Conservation (phyloP, 2,329 filamentous ascomycete genomes). For the Alternaria ventricosa region DNA sequence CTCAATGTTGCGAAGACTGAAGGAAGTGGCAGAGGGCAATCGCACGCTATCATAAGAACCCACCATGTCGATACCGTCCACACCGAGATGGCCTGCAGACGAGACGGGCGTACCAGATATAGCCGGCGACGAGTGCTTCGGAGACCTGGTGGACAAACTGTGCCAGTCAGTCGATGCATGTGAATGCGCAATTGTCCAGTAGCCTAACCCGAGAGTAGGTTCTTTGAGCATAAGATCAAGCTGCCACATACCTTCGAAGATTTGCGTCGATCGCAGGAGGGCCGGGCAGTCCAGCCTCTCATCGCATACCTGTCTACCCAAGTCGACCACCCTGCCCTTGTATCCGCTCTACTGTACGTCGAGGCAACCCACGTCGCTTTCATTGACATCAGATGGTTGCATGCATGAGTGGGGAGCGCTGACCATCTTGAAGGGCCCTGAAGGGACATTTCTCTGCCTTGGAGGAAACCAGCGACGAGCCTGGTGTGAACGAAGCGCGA, state of each 20-base stretch:
- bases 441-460: constrained; percentile 74
- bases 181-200: constrained; percentile 1
- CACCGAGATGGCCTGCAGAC: constrained; percentile 35
- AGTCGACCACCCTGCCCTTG: constrained; percentile 72
- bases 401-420: constrained; percentile 6
- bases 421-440: constrained; percentile 62
- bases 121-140: constrained; percentile 64
- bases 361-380: neutral
- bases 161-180: constrained; percentile 49
- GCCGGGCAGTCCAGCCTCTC: constrained; percentile 63
- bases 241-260: constrained; percentile 76
- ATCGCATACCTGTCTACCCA: constrained; percentile 68
- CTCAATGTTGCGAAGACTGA: neutral
- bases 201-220: constrained; percentile 37
- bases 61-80: constrained; percentile 38
- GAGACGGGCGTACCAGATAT: constrained; percentile 63
- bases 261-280: constrained; percentile 69
- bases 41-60: constrained; percentile 5
- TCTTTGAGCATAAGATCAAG: constrained; percentile 63
- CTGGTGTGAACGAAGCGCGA: constrained; percentile 70
- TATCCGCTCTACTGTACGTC: constrained; percentile 75
- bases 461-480: constrained; percentile 64
- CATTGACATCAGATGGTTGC: neutral
- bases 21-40: constrained; percentile 11
- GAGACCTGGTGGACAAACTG: constrained; percentile 70